Base-by-base conservation (phyloP, 2,329 filamentous ascomycete species). In the Sporothrix luriei region DNA sequence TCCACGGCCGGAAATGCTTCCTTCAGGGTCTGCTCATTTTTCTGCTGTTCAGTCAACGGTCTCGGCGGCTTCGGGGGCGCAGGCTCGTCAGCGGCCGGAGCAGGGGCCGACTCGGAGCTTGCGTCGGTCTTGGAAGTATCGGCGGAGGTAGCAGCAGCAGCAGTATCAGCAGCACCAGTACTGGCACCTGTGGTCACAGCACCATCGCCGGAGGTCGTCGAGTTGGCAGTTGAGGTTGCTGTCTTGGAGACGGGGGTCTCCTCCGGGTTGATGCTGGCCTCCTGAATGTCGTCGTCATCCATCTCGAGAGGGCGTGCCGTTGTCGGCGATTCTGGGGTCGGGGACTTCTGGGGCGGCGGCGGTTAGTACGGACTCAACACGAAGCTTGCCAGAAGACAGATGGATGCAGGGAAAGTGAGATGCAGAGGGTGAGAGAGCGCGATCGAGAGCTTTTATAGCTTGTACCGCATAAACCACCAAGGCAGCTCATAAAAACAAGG, bases 1-100 rank as follows among this genome's bases (percentile, higher is more conserved):
- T 99, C 95, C 71, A 97, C 91, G 69, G 83, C 86, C 0, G 95
- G 95, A 76, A 99, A 99, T 0, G 95, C 95, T 79, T 99, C 95
- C 78, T 92, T 94, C 69, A 99, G 84, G 3, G 93, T 97, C 75
- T 88, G 87, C 80, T 94, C 91, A 62, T 93, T 93, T 82, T 97
- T 91, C 79, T 97, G 90, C 71, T 90, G 86, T 73, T 95, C 90
- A 73, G 88, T 92, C 76, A 92, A 76, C 61, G 94, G 94, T 71
- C 94, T 88, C 46, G 93, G 93, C 43, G 94, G 94, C 82, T 97
- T 96, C 52, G 91, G 85, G 14, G 91, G 85, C 29, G 90, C 80
- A 24, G 75, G 76, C 62, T 83, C 79, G 26, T 79, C 78, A 43
- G 81, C 76, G 54, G 80, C 76, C 33, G 81, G 75, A 62, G 80